phyloP scores from a whole-genome alignment of 106 monocot species.

The Dactylorhiza incarnata region DNA sequence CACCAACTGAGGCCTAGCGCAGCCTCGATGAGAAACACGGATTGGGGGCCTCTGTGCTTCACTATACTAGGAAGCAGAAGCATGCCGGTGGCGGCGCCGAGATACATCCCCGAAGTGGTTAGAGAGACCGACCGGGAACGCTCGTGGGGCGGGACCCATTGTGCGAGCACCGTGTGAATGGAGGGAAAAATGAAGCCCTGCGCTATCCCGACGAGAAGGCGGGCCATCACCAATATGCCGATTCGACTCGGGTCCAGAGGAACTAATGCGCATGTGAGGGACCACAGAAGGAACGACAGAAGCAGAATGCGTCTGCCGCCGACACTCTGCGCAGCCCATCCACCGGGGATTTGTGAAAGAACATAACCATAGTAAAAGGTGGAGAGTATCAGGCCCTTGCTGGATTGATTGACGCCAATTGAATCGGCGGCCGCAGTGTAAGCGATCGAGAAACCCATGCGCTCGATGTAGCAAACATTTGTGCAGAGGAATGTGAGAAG shows the following conservation, averaged over 20 bases:
- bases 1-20: slow-evolving; percentile 68
- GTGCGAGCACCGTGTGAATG: slow-evolving; percentile 87
- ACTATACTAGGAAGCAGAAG: slow-evolving; percentile 72
- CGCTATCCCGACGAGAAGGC: slow-evolving; percentile 78
- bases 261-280: slow-evolving; percentile 54
- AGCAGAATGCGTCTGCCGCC: slow-evolving; percentile 84
- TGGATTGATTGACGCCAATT: slow-evolving; percentile 58
- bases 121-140: slow-evolving; percentile 90
- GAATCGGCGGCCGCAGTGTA: slow-evolving; percentile 77
- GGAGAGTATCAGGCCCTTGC: slow-evolving; percentile 85
- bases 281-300: slow-evolving; percentile 78
- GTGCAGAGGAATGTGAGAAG: slow-evolving; percentile 64
- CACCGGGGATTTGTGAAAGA: slow-evolving; percentile 84
- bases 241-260: slow-evolving; percentile 58
- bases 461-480: slow-evolving; percentile 73
- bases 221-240: slow-evolving; percentile 45
- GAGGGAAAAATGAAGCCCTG: slow-evolving; percentile 96
- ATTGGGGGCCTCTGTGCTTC: slow-evolving; percentile 55
- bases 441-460: slow-evolving; percentile 85
- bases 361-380: slow-evolving; percentile 90
- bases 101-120: slow-evolving; percentile 93
- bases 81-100: slow-evolving; percentile 83
- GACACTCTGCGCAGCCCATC: slow-evolving; percentile 70
- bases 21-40: slow-evolving; percentile 78
- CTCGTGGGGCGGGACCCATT: slow-evolving; percentile 94